phyloP scores from a whole-genome alignment of 768 basidiomycete genomes.

The button mushroom (Agaricus bisporus) region DNA sequence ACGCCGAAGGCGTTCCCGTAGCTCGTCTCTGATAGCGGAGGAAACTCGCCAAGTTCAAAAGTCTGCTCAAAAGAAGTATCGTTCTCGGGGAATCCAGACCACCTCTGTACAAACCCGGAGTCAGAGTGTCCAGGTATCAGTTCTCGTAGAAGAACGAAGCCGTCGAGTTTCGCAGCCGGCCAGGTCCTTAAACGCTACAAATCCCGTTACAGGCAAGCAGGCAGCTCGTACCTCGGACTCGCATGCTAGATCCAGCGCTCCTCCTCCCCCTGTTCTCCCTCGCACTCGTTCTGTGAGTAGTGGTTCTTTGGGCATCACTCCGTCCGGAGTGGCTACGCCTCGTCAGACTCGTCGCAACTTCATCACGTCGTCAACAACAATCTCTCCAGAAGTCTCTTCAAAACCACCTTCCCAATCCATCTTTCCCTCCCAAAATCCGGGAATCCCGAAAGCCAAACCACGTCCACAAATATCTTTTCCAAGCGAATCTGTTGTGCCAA shows the following conservation, averaged over 20 bases:
- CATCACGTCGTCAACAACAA: neutral
- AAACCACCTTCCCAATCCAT: neutral
- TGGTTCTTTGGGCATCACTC: neutral
- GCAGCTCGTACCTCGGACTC: neutral
- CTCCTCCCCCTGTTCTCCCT: neutral
- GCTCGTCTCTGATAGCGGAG: slow-evolving; percentile 24
- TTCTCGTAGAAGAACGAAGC: slow-evolving; percentile 14
- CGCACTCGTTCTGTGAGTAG: slow-evolving; percentile 4
- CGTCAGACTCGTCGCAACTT: neutral
- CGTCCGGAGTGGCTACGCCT: neutral
- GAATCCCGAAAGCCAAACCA: neutral
- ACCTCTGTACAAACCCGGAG: slow-evolving; percentile 43
- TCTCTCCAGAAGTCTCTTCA: neutral
- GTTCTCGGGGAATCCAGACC: slow-evolving; percentile 69
- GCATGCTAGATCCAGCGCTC: neutral
- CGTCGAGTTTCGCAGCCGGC: slow-evolving; percentile 14
- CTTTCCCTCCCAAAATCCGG: neutral
- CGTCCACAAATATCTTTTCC: neutral
- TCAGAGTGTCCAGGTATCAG: slow-evolving; percentile 55
- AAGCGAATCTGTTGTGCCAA: slow-evolving; percentile 13
- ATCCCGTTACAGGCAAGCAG: neutral
- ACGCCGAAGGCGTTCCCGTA: slow-evolving; percentile 26
- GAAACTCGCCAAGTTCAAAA: slow-evolving; percentile 32
- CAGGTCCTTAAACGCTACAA: slow-evolving; percentile 5
- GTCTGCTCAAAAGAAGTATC: slow-evolving; percentile 43